Conservation (phyloP, 768 basidiomycete species). For the Mycena floridula region DNA sequence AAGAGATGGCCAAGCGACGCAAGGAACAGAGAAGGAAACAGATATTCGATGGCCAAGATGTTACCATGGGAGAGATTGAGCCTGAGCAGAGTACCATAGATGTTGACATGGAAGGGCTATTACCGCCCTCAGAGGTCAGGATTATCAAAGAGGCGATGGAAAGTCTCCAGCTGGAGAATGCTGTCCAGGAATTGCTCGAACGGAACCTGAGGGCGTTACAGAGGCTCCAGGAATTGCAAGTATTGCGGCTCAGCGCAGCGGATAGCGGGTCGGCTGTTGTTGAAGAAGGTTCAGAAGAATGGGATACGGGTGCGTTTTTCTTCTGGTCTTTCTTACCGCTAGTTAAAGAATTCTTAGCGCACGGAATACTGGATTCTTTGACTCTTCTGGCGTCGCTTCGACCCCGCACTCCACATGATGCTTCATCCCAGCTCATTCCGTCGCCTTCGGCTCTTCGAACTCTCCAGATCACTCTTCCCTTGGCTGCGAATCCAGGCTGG, state of each 20-base stretch:
- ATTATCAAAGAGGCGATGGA: conserved; percentile 56
- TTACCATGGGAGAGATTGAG: conserved; percentile 10
- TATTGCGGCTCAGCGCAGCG: conserved; percentile 41
- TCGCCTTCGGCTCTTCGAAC: conserved; percentile 59
- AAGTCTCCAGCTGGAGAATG: conserved; percentile 59
- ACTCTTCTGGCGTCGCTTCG: conserved; percentile 63
- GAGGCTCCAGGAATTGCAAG: conserved; percentile 63
- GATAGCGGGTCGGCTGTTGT: conserved; percentile 38
- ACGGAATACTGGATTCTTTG: conserved; percentile 67
- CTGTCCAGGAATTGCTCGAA: conserved; percentile 63
- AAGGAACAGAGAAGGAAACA: conserved; percentile 21
- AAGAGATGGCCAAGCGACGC: conserved; percentile 34
- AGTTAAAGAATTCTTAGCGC: conserved; percentile 39
- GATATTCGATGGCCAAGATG: conserved; percentile 19
- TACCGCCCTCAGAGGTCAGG: conserved; percentile 49
- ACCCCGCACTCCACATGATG: conserved; percentile 46
- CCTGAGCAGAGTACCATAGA: conserved; percentile 24
- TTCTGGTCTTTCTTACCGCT: conserved; percentile 5
- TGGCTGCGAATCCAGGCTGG: conserved; percentile 60
- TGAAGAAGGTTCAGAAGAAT: conserved; percentile 72
- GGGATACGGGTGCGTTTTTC: conserved; percentile 62
- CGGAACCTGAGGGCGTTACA: conserved; percentile 58
- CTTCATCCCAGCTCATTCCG: conserved; percentile 48
- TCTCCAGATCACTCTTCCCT: conserved; percentile 64
- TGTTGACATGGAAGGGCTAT: conserved; percentile 42